Evolutionary conservation across 352 stramenopile species (phyloP).

Genomic region (Phytophthora europaea): DNA sequence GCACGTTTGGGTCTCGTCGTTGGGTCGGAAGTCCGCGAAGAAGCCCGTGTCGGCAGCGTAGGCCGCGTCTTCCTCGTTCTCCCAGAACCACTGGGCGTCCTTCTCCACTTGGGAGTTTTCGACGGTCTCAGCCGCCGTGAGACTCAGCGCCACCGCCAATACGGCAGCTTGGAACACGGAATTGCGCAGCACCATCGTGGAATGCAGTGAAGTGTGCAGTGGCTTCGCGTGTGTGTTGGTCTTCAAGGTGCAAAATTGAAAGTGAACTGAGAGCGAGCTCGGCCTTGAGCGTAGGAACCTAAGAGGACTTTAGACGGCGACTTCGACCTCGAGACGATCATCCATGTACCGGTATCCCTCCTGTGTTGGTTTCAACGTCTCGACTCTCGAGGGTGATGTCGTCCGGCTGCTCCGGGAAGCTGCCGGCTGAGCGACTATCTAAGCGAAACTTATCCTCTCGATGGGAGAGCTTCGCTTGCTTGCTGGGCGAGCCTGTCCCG

Average conservation of each 20-base stretch:
- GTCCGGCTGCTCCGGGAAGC: conserved; percentile 5
- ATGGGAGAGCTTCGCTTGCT: conserved; percentile 9
- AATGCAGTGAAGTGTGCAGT: conserved; percentile 4
- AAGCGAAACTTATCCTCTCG: conserved; percentile 19
- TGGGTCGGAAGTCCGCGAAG: conserved; percentile 58
- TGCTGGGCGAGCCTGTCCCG: conserved; percentile 4
- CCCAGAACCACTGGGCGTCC: conserved; percentile 61
- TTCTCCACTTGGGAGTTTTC: conserved; percentile 13
- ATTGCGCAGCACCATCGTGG: conserved; percentile 10
- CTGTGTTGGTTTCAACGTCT: conserved; percentile 9
- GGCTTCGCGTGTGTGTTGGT: background rate
- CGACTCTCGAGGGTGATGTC: background rate
- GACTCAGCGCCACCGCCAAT: background rate
- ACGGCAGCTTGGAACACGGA: conserved; percentile 6
- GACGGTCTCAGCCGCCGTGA: conserved; percentile 1
- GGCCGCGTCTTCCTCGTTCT: conserved; percentile 48
- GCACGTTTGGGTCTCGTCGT: conserved; percentile 69
- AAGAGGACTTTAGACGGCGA: background rate
- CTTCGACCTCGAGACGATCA: background rate
- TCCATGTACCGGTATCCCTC: background rate
- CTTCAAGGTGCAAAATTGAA: conserved; percentile 19
- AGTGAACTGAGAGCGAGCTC: conserved; percentile 3
- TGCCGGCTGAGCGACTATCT: conserved; percentile 9
- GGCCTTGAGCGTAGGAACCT: too few relatives aligned
- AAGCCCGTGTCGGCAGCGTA: conserved; percentile 42